Evolutionary conservation across 2,329 filamentous ascomycete genomes (phyloP).

Genomic region (Atkinsonella hypoxylon): DNA sequence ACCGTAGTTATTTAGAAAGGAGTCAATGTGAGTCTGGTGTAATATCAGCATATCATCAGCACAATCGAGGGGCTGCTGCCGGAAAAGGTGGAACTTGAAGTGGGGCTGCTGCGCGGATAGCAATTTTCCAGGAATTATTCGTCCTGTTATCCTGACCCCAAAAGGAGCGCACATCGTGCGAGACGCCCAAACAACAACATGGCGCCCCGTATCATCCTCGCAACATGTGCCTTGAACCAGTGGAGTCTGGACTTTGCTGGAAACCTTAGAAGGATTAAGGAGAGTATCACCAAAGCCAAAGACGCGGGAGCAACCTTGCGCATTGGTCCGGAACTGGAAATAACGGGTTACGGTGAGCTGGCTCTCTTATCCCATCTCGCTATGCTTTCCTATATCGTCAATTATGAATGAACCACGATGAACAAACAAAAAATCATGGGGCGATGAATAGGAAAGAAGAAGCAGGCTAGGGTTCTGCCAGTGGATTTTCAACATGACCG

Average conservation of each 20-base stretch:
- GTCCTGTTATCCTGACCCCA: too few relatives aligned
- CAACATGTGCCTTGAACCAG: slow-evolving; percentile 25
- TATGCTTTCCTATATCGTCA: too few relatives aligned
- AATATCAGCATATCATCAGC: too few relatives aligned
- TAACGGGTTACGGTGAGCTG: slow-evolving; percentile 15
- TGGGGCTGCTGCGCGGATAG: too few relatives aligned
- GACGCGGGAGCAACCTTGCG: slow-evolving; percentile 48
- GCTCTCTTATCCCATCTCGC: slow-evolving; percentile 20
- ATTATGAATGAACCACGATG: slow-evolving; percentile 11
- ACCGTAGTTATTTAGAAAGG: too few relatives aligned
- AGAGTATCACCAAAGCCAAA: slow-evolving; percentile 50
- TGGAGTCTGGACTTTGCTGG: slow-evolving; percentile 35
- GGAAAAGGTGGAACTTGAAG: too few relatives aligned
- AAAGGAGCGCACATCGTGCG: too few relatives aligned
- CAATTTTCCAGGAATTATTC: too few relatives aligned
- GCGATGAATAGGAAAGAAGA: not conserved
- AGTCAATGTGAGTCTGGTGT: too few relatives aligned
- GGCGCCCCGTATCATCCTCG: slow-evolving; percentile 9
- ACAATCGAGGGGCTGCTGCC: too few relatives aligned
- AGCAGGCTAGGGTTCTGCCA: too few relatives aligned
- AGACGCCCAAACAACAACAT: not conserved
- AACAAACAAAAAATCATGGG: not conserved
- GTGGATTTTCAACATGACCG: too few relatives aligned
- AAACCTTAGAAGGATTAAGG: slow-evolving; percentile 50
- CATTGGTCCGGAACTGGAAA: slow-evolving; percentile 42